Percentiles rank a stretch among this genome's conserved stretches.
Evolutionary conservation across 495 filamentous ascomycete genomes (phyloP).

Genomic region (Lindgomyces ingoldianus): DNA sequence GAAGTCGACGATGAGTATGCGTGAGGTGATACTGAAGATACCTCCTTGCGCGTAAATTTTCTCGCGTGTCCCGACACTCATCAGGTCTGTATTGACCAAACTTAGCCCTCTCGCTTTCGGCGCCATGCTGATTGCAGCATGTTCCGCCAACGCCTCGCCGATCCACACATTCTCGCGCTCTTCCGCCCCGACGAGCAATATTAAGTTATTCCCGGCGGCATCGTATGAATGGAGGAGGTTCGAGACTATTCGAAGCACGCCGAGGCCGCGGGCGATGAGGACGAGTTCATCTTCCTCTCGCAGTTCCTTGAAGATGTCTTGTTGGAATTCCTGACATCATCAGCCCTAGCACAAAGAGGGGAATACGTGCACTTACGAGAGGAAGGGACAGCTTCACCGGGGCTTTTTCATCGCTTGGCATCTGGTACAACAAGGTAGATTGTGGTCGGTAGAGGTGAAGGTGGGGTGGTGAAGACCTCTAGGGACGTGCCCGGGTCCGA

Average conservation of each 20-base stretch:
- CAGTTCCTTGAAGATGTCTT: conserved; percentile 89
- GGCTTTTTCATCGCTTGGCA: conserved; percentile 44
- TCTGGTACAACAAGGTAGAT: conserved; percentile 18
- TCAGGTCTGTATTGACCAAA: conserved; percentile 91
- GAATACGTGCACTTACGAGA: conserved; percentile 59
- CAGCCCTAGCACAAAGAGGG: conserved; percentile 13
- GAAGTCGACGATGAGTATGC: conserved; percentile 91
- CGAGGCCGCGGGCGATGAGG: conserved; percentile 85
- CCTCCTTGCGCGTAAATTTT: conserved; percentile 88
- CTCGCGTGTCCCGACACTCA: conserved; percentile 80
- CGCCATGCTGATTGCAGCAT: conserved; percentile 78
- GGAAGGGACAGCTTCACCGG: conserved; percentile 93
- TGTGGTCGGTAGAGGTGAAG: conserved; percentile 1
- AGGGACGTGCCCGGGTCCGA: conserved; percentile 19
- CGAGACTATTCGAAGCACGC: conserved; percentile 83
- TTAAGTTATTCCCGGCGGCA: conserved; percentile 88
- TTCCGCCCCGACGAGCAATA: conserved; percentile 86
- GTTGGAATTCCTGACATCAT: conserved; percentile 51
- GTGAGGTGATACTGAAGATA: conserved; percentile 93
- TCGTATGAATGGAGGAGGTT: conserved; percentile 97
- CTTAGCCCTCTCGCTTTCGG: conserved; percentile 80
- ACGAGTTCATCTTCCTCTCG: conserved; percentile 90
- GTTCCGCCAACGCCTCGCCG: conserved; percentile 76
- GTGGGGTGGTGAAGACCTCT: not conserved
- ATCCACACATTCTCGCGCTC: conserved; percentile 77